Evolutionary conservation across 106 monocot species (phyloP), one percentile per base, ranked within the genome.

Genomic region (Triglochin maritima): DNA sequence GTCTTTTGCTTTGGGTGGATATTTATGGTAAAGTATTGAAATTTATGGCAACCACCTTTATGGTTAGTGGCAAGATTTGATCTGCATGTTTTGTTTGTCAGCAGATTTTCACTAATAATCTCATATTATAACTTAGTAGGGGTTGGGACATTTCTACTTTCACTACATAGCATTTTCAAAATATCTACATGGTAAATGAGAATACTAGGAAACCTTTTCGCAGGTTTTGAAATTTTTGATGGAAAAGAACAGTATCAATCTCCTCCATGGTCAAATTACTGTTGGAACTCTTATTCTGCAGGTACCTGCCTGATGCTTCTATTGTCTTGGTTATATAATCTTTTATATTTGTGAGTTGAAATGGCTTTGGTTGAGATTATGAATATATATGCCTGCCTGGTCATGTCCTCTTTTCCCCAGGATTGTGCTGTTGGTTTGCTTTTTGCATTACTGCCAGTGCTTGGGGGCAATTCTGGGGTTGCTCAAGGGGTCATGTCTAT

Each of bases 191-290:
- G n/a, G n/a, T n/a, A n/a, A n/a, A n/a, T n/a, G n/a, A n/a, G n/a
- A n/a, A n/a, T n/a, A n/a, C n/a, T n/a, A n/a, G 29, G 29, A 1
- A 29, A 29, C 29, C 29, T 29, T 29, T 42, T 41, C 42, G 13
- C 66, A 93, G 93, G 93, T 93, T 82, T 80, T 93, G 60, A 93
- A 93, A 61, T 93, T 93, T 82, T 74, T 93, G 67, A 93, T 89
- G 93, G 93, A 93, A 79, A 86, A 49, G 74, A 89, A 86, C 65
- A 82, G 80, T 58, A 84, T 89, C 65, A 93, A 82, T 74, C 79
- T 89, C 7, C 93, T 93, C 62, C 93, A 93, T 84, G 86, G 93
- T 66, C 93, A 93, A 82, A 83, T 93, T 68, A 89, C 89, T 17
- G 78, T 86, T 52, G 93, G 93, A 44, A 93, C 80, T 17, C 93